These are phyloP conservation scores for Aspergillus melleus DNA, from an alignment of 2,329 filamentous ascomycete species.

Conservation along the genomic window DNA sequence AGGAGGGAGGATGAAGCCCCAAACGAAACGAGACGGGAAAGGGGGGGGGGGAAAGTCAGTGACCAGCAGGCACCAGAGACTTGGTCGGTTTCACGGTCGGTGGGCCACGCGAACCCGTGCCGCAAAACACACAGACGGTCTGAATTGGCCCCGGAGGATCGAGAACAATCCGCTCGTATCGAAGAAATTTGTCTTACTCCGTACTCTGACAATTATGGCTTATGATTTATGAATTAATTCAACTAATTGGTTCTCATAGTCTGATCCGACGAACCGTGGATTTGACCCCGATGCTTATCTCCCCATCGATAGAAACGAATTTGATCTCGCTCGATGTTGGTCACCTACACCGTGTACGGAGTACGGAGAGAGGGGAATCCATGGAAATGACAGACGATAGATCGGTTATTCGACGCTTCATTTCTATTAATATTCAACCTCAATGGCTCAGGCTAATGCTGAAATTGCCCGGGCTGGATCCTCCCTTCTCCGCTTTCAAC, in stretches of 20 bases:
- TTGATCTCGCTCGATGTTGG: too few relatives aligned
- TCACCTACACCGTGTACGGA: too few relatives aligned
- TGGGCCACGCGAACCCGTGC: conserved; percentile 7
- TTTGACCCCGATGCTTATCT: too few relatives aligned
- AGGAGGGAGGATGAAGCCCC: conserved; percentile 6
- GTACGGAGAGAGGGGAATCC: too few relatives aligned
- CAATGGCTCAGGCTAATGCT: neutral
- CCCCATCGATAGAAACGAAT: too few relatives aligned
- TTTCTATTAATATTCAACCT: too few relatives aligned
- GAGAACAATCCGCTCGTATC: conserved; percentile 5
- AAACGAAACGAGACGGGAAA: conserved; percentile 9
- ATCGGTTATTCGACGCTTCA: too few relatives aligned
- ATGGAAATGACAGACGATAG: too few relatives aligned
- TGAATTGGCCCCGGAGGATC: conserved; percentile 6
- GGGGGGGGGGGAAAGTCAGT: conserved; percentile 3
- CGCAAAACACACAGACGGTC: conserved; percentile 2
- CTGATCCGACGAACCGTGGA: neutral
- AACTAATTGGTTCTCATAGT: neutral
- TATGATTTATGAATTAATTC: too few relatives aligned
- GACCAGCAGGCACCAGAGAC: conserved; percentile 3
- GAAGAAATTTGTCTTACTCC: too few relatives aligned
- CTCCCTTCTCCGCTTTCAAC: conserved; percentile 4
- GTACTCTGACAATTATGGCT: too few relatives aligned
- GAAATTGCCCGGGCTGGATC: conserved; percentile 1
- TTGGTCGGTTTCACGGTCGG: conserved; percentile 8